Evolutionary conservation across 352 stramenopile genomes (phyloP), one percentile per base, ranked within the genome.

Genomic region (Phytophthora boehmeriae): DNA sequence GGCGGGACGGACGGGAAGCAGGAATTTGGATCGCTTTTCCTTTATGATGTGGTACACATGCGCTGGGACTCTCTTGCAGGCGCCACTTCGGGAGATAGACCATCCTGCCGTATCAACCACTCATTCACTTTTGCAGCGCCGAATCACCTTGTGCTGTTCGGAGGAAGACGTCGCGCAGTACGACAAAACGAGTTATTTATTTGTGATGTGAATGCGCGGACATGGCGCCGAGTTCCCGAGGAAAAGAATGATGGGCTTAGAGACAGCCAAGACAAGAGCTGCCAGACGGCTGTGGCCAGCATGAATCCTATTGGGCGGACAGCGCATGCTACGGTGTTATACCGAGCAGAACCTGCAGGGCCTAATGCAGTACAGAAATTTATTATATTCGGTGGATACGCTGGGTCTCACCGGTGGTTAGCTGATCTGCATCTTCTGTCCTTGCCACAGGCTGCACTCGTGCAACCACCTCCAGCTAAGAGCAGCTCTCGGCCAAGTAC

Each of bases 361-460:
- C 48, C 42, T 35, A 32, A 60, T 30, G 58, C 47, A 39, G 58
- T 65, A 27, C 63, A 86, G 51, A 73, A 70, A 13, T 20, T 90
- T 11, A 34, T 92, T 28, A 45, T 92, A 4, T 92, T 92, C 42
- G 83, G 83, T 1, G 83, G 83, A 20, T 92, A 92, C 35, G 76
- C 76, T 39, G 83, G 83, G 0, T 74, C 68, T 1, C 74, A 82
- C 43, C 54, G 51, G 2, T 92, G 83, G 83, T 68, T 90, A 1
- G 77, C 89, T 54, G 83, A 92, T 54, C n/a, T 88, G 28, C 66
- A 87, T 39, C 30, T 87, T 17, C 69, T 92, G 4, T 72, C 66
- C n/a, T 49, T 77, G 5, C 43, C 54, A 8, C 44, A 69, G 53
- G 32, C 57, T 45, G 57, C 57, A 27, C 28, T 76, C 8, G 52